Evolutionary conservation across 129 eudicot genomes (phyloP).

Genomic region (Flaveria brownii): DNA sequence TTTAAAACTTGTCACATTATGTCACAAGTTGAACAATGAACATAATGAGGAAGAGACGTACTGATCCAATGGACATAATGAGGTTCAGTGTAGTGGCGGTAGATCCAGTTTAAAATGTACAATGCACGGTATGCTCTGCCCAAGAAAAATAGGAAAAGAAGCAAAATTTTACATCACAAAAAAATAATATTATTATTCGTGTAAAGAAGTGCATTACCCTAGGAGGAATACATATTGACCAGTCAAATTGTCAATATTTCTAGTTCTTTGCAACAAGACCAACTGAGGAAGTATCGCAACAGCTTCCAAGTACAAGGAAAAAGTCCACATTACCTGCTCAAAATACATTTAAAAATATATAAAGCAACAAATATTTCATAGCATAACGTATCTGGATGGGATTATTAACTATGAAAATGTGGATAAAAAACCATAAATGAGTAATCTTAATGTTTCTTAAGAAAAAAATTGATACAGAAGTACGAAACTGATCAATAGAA

Average conservation of each 20-base stretch:
- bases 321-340: conserved; percentile 90
- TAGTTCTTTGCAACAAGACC: conserved; percentile 91
- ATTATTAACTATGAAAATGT: background rate
- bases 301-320: conserved; percentile 90
- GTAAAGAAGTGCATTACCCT: conserved; percentile 54
- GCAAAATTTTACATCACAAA: conserved; percentile 6
- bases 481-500: background rate
- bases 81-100: conserved; percentile 97
- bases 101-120: conserved; percentile 92
- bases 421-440: background rate
- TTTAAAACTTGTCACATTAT: background rate
- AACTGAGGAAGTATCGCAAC: conserved; percentile 97
- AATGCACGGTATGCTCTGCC: conserved; percentile 90
- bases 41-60: conserved; percentile 38
- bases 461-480: background rate
- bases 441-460: conserved; percentile 1
- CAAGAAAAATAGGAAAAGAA: background rate
- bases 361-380: background rate
- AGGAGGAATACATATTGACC: conserved; percentile 93
- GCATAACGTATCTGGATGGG: background rate
- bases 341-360: conserved; percentile 13
- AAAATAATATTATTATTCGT: conserved; percentile 8
- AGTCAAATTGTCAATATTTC: conserved; percentile 93
- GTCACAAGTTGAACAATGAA: background rate
- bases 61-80: conserved; percentile 95